Percentiles rank a stretch among this genome's conserved stretches.
Conservation (phyloP, 2,329 filamentous ascomycete species). For the Penicillium brevicompactum region DNA sequence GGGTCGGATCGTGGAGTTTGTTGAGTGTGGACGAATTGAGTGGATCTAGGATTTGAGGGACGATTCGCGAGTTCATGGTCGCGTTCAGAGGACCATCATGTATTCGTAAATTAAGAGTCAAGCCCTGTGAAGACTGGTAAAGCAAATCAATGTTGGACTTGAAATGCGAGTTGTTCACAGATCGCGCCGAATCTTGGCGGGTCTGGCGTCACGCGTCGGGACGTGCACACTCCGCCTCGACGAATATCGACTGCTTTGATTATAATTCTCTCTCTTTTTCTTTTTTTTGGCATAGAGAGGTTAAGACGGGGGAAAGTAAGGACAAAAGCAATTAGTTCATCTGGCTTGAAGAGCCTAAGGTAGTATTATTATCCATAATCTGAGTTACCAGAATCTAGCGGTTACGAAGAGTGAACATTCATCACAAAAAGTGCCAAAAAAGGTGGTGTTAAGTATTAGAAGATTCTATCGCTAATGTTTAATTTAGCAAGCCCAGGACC, state of each 20-base stretch:
- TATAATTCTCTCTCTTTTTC: background rate
- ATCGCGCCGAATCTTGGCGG: slow-evolving; percentile 16
- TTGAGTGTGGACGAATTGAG: slow-evolving; percentile 37
- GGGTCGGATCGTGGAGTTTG: slow-evolving; percentile 26
- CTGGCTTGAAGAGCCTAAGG: too few relatives aligned
- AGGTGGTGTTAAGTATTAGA: slow-evolving; percentile 18
- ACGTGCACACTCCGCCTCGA: slow-evolving; percentile 13
- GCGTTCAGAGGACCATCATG: slow-evolving; percentile 29
- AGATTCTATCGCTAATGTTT: slow-evolving; percentile 40
- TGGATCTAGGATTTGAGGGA: slow-evolving; percentile 35
- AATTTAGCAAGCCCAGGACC: slow-evolving; percentile 34
- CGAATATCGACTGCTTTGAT: background rate
- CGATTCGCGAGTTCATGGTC: slow-evolving; percentile 41
- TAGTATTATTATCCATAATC: too few relatives aligned
- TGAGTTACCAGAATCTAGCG: too few relatives aligned
- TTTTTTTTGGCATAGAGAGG: background rate
- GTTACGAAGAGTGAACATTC: background rate
- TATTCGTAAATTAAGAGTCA: background rate
- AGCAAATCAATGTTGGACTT: slow-evolving; percentile 2
- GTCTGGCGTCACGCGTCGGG: slow-evolving; percentile 32
- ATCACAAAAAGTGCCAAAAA: slow-evolving; percentile 3
- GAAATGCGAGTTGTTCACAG: slow-evolving; percentile 8
- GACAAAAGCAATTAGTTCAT: background rate
- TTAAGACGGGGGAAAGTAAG: background rate
- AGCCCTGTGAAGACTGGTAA: slow-evolving; percentile 9